A percentile compares a stretch with the other conserved stretches of the same genome.
Evolutionary conservation across 2,329 filamentous ascomycete genomes (phyloP).

Genomic region (Penicillium paneum): DNA sequence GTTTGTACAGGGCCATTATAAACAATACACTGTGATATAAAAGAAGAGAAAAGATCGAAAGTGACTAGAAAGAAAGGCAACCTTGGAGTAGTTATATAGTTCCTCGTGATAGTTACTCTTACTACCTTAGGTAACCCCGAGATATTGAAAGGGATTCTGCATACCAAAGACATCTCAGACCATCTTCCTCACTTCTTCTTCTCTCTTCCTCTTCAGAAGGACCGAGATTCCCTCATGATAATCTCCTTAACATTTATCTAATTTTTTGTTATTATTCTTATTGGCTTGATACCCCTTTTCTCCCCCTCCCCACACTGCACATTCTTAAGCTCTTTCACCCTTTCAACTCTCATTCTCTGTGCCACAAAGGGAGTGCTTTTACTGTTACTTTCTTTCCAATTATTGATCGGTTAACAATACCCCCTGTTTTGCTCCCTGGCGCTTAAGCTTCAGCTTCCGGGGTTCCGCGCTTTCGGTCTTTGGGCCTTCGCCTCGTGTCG

Average conservation of each 20-base stretch:
- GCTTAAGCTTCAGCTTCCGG: slow-evolving; percentile 18
- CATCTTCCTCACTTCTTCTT: not conserved
- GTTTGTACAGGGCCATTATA: not conserved
- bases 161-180: not conserved
- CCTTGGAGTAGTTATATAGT: not conserved
- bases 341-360: not conserved
- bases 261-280: not conserved
- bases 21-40: not conserved
- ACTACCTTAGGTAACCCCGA: not conserved
- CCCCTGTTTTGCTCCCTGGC: slow-evolving; percentile 6
- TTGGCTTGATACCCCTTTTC: slow-evolving; percentile 4
- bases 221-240: not conserved
- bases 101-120: not conserved
- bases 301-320: not conserved
- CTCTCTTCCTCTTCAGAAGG: not conserved
- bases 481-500: slow-evolving; percentile 14
- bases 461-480: slow-evolving; percentile 15
- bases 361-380: not conserved
- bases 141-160: slow-evolving; percentile 3
- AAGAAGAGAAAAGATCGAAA: no score
- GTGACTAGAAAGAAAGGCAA: not conserved
- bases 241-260: not conserved
- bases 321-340: not conserved
- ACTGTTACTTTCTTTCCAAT: not conserved
- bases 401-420: slow-evolving; percentile 14